Base-by-base conservation (phyloP, 805 yeast species). In the Millerago galiae region DNA sequence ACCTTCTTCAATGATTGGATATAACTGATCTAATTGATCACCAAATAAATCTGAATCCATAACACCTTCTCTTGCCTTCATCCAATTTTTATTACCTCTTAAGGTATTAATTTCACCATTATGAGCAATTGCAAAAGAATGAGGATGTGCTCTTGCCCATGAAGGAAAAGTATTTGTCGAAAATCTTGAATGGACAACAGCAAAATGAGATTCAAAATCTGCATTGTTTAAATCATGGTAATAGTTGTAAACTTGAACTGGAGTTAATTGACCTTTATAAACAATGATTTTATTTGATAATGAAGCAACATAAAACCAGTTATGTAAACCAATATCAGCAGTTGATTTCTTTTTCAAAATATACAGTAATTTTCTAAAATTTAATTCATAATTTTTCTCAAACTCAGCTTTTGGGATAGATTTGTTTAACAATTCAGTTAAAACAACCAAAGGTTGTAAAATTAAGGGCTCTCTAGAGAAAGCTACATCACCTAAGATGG, bases 81-180 rank as follows among this genome's bases (percentile, higher is more conserved):
- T 90, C 98, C 98, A 93, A 68, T 91, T 91, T 68, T 91, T 93
- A 77, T 91, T 91, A 54, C 99, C 99, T 65, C 98, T 79, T 60
- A 91, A 70, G 33, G 99, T 91, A 68, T 91, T 91, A 65, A 91
- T 93, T 68, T 91, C 99, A 74, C 99, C 99, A 64, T 91, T 91
- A 69, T 91, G 99, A 32, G 99, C 99, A 27, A 95, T 44, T 87
- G 83, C 95, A 83, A 65, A 98, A 75, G 59, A 91, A 74, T 44
- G 47, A 38, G 99, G 99, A 68, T 91, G 99, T 18, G 99, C 98
- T 67, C 99, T 80, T 68, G 93, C 99, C 99, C 99, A 91, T n/a
- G 96, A 88, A 37, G 99, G 99, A 79, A 91, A 91, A 38, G 99
- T 91, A 66, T 91, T 91, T 27, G 99, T 91, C 44, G 97, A 89